These are phyloP conservation scores for Coix lacrymajobi DNA, from an alignment of 176 grass and related monocot genomes.

Conservation along the genomic window DNA sequence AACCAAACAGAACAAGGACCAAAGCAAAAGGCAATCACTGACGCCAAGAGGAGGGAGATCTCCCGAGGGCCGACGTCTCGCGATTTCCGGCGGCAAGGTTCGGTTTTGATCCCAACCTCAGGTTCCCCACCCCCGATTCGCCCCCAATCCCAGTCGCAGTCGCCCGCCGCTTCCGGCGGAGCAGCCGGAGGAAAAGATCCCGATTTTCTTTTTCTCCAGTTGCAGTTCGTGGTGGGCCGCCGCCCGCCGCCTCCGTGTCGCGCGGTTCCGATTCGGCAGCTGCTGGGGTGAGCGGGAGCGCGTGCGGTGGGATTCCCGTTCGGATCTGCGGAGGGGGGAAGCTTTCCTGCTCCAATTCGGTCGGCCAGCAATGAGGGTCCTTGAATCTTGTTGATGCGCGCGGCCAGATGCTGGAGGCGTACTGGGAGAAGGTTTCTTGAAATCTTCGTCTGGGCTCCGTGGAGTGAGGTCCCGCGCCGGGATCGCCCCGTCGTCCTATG, in stretches of 20 bases:
- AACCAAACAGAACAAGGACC: slow-evolving; percentile 27
- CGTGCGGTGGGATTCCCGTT: background rate
- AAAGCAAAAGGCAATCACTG: slow-evolving; percentile 34
- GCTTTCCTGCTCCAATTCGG: slow-evolving; percentile 9
- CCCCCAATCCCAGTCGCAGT: background rate
- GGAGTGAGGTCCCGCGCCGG: slow-evolving; percentile 21
- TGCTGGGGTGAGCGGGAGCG: background rate
- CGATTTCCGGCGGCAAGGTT: slow-evolving; percentile 48
- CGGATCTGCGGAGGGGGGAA: slow-evolving; percentile 21
- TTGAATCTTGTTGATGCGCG: slow-evolving; percentile 11
- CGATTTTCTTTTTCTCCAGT: slow-evolving; percentile 17
- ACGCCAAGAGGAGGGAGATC: slow-evolving; percentile 16
- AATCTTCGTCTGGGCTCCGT: background rate
- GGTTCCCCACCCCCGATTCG: slow-evolving; percentile 9
- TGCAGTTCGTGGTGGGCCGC: background rate
- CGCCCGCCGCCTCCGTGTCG: background rate
- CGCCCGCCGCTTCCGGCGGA: background rate
- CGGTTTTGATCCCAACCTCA: slow-evolving; percentile 47
- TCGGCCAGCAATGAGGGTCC: slow-evolving; percentile 13
- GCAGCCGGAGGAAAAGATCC: slow-evolving; percentile 15
- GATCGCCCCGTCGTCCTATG: slow-evolving; percentile 56
- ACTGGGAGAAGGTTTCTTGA: slow-evolving; percentile 35
- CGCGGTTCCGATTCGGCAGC: slow-evolving; percentile 10
- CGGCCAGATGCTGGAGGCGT: slow-evolving; percentile 38
- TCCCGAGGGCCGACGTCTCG: slow-evolving; percentile 31